Percentiles rank a stretch among this genome's conserved stretches.
Evolutionary conservation across 2,329 filamentous ascomycete genomes (phyloP).

Genomic region (Venturia pyrina): DNA sequence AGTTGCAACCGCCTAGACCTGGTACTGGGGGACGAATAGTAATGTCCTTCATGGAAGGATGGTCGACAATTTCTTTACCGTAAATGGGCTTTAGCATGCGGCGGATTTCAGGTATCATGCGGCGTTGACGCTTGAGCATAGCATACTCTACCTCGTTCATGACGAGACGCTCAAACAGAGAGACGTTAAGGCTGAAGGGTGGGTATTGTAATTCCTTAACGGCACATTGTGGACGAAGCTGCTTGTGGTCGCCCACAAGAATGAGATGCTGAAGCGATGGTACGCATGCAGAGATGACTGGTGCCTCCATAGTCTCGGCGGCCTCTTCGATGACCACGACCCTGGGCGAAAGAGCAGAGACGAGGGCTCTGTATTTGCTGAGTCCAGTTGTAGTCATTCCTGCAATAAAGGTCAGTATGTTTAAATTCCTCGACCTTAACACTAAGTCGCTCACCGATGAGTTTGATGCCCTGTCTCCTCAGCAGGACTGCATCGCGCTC

Average conservation of each 20-base stretch:
- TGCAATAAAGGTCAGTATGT: background rate
- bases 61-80: constrained; percentile 44
- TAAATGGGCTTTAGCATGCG: constrained; percentile 54
- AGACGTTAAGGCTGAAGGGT: constrained; percentile 60
- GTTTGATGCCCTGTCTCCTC: constrained; percentile 43
- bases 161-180: constrained; percentile 73
- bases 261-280: constrained; percentile 55
- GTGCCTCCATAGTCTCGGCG: constrained; percentile 63
- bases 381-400: constrained; percentile 71
- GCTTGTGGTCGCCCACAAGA: constrained; percentile 70
- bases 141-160: constrained; percentile 52
- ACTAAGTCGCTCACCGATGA: background rate
- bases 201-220: constrained; percentile 46
- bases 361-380: constrained; percentile 65
- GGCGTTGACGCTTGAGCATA: constrained; percentile 57
- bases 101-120: constrained; percentile 62
- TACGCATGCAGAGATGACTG: constrained; percentile 49
- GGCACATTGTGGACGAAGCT: constrained; percentile 61
- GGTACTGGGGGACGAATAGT: constrained; percentile 41
- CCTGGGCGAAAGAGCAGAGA: constrained; percentile 55
- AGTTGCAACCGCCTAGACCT: constrained; percentile 52
- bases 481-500: constrained; percentile 52
- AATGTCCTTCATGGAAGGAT: constrained; percentile 40
- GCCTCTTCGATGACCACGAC: constrained; percentile 71
- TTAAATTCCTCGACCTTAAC: background rate